These are phyloP conservation scores for Aurifilum marmelostoma DNA, from an alignment of 2,329 filamentous ascomycete species.

Conservation along the genomic window DNA sequence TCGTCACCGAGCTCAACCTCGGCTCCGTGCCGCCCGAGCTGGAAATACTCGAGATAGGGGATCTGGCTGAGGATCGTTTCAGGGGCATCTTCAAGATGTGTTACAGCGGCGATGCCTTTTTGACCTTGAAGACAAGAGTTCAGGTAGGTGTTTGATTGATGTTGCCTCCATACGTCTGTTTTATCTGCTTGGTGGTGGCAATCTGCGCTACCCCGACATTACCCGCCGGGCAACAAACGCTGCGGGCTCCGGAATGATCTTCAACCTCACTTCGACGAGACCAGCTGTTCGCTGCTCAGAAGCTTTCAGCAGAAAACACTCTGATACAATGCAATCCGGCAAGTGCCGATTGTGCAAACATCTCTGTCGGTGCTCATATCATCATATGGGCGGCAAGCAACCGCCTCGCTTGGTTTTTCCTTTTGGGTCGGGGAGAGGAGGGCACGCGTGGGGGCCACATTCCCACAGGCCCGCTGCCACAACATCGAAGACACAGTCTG, in stretches of 20 bases:
- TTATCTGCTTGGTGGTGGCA: conserved; percentile 17
- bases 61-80: conserved; percentile 95
- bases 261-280: conserved; percentile 2
- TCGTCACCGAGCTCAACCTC: conserved; percentile 96
- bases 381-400: neutral
- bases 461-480: neutral
- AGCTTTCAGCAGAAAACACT: conserved; percentile 7
- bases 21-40: conserved; percentile 92
- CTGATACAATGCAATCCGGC: conserved; percentile 13
- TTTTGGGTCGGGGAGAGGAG: neutral
- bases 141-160: conserved; percentile 62
- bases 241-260: neutral
- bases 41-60: conserved; percentile 96
- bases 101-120: conserved; percentile 91
- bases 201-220: neutral
- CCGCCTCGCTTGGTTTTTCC: too few relatives aligned
- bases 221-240: neutral
- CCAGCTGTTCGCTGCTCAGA: conserved; percentile 2
- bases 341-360: conserved; percentile 25
- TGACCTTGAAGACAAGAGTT: conserved; percentile 93
- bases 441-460: neutral
- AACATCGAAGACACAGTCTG: conserved; percentile 3
- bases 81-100: conserved; percentile 99
- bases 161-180: conserved; percentile 22
- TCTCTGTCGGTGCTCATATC: conserved; percentile 10